These are phyloP conservation scores for Fomitopsis schrenkii DNA, from an alignment of 1,284 basidiomycete species.

Conservation along the genomic window DNA sequence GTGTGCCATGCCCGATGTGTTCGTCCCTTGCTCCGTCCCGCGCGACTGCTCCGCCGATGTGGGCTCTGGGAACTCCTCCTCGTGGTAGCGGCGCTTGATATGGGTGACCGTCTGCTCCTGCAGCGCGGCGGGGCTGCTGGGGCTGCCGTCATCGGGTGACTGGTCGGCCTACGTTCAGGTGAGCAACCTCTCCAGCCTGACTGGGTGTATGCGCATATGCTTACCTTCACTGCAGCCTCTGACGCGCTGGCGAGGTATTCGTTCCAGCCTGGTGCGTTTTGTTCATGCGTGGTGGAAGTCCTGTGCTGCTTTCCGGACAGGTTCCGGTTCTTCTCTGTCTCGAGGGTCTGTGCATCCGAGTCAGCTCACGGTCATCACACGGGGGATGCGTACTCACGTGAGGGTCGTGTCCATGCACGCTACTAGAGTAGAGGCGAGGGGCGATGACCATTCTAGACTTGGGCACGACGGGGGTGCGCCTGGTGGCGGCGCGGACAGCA, in stretches of 20 bases:
- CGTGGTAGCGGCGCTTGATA: slow-evolving; percentile 31
- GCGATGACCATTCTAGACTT: neutral
- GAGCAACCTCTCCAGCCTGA: neutral
- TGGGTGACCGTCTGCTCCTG: slow-evolving; percentile 36
- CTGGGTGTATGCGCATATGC: slow-evolving; percentile 3
- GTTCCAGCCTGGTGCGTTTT: slow-evolving; percentile 73
- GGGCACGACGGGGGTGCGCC: neutral
- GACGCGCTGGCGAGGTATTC: slow-evolving; percentile 62
- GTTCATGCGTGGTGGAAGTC: slow-evolving; percentile 43
- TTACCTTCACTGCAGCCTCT: slow-evolving; percentile 68
- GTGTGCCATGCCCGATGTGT: slow-evolving; percentile 13
- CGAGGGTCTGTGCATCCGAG: neutral
- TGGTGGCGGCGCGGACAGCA: neutral
- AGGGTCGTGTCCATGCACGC: neutral
- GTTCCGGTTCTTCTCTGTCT: slow-evolving; percentile 7
- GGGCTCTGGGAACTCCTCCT: slow-evolving; percentile 21
- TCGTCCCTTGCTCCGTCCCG: slow-evolving; percentile 8
- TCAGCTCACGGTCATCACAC: neutral
- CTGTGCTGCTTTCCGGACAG: slow-evolving; percentile 28
- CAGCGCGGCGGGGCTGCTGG: slow-evolving; percentile 28
- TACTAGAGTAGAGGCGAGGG: slow-evolving; percentile 3
- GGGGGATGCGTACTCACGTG: neutral
- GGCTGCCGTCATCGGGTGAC: slow-evolving; percentile 8
- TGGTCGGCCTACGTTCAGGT: slow-evolving; percentile 32
- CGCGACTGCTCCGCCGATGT: slow-evolving; percentile 8